Evolutionary conservation across 75 land plant species (phyloP), one percentile per base, ranked within the genome.

Genomic region (Larix kaempferi): DNA sequence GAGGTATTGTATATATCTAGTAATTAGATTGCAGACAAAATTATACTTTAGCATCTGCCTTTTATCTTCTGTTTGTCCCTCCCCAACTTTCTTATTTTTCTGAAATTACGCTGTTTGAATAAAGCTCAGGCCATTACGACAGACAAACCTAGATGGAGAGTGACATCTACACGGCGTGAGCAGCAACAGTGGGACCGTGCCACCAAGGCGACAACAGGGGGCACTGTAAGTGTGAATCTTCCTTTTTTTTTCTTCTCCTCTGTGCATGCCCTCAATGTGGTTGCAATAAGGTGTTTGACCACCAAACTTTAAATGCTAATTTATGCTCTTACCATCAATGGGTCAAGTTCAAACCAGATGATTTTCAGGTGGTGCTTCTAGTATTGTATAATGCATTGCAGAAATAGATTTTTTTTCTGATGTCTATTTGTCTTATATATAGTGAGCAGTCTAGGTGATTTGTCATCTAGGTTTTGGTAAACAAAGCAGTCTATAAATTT

Each of bases 131-230:
- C 22, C 56, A 65, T n/a, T 17, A 78, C 75, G 21, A 71, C 22
- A 37, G 75, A 74, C 52, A 81, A 84, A 67, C 79, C 84, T 59
- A 84, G 76, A 78, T 97, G 99, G 99, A 90, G 88, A 73, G 72
- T 80, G 35, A 94, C 78, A 55, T 95, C 99, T 19, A 94, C 98
- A 72, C 78, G 90, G 37, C 87, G 91, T 67, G 99, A 97, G 82
- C 92, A 88, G 69, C 84, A 86, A 23, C 87, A 86, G 81, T 97
- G 99, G 99, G 88, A 93, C 58, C 83, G 88, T 58, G 98, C 99
- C 44, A 81, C 67, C 26, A 94, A 91, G 77, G 93, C 95, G 49
- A 87, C 91, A 26, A 88, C 96, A 58, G 98, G 99, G 72, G 94
- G 97, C 87, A 90, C 83, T 85, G 98, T 94, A 81, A 72, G 93